phyloP scores from a whole-genome alignment of 1,284 basidiomycete genomes.

The Thelephora terrestris region DNA sequence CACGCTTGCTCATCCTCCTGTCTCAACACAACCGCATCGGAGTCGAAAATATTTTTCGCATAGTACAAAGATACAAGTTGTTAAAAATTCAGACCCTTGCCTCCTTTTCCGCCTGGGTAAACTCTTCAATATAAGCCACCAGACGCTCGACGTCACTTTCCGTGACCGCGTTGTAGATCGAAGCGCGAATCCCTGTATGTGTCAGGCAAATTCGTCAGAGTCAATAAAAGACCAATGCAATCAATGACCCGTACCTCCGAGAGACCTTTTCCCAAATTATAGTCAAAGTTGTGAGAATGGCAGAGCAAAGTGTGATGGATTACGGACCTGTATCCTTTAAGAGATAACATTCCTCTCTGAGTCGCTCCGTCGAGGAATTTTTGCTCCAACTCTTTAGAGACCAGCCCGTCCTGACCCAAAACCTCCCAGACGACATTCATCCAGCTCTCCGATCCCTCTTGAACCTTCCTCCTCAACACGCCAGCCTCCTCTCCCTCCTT shows the following conservation, averaged over 20 bases:
- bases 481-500: constrained; percentile 64
- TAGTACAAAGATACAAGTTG: too few relatives aligned
- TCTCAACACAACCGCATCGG: too few relatives aligned
- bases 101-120: constrained; percentile 22
- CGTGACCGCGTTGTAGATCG: constrained; percentile 92
- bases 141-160: constrained; percentile 65
- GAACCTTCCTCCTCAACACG: constrained; percentile 58
- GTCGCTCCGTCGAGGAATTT: constrained; percentile 76
- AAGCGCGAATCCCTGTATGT: constrained; percentile 69
- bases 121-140: constrained; percentile 51
- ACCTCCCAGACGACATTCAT: constrained; percentile 91
- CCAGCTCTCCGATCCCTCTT: constrained; percentile 70
- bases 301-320: neutral
- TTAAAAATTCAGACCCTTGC: too few relatives aligned
- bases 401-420: constrained; percentile 38
- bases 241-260: neutral
- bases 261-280: neutral
- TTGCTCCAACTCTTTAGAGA: constrained; percentile 34
- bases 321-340: constrained; percentile 86
- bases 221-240: neutral
- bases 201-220: constrained; percentile 1
- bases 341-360: constrained; percentile 65
- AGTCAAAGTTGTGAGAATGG: neutral
- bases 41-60: too few relatives aligned
- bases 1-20: too few relatives aligned